Evolutionary conservation across 768 basidiomycete genomes (phyloP).

Genomic region (Serendipita sp.): DNA sequence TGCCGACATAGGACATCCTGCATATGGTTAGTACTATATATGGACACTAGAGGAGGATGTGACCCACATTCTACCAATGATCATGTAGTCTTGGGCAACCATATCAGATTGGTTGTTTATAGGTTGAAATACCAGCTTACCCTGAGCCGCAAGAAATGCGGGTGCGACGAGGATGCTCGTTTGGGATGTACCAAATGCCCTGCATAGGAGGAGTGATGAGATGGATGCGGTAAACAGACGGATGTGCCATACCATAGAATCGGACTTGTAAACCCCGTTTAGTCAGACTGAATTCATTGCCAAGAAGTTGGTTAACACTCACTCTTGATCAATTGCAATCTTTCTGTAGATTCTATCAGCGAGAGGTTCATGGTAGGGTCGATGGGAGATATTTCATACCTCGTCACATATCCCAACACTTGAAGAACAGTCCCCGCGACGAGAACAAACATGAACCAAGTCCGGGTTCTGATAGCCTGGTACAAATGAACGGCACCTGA

Average conservation of each 20-base stretch:
- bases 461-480: neutral
- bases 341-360: neutral
- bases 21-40: neutral
- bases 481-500: neutral
- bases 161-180: constrained; percentile 10
- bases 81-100: constrained; percentile 10
- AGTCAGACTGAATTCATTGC: neutral
- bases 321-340: constrained; percentile 2
- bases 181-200: constrained; percentile 7
- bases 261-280: neutral
- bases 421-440: neutral
- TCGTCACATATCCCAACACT: constrained; percentile 5
- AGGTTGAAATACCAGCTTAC: neutral
- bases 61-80: constrained; percentile 8
- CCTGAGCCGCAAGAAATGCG: constrained; percentile 11
- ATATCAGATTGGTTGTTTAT: neutral
- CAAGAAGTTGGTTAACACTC: neutral
- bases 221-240: too few species aligned
- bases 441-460: constrained; percentile 1
- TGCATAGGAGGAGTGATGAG: too few species aligned
- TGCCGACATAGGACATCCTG: constrained; percentile 10
- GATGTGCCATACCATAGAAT: neutral
- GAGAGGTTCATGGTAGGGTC: neutral
- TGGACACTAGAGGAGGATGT: neutral
- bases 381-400: neutral